Evolutionary conservation across 371 early-diverging fungal genomes (phyloP).

Genomic region (Umbelopsis sp.): DNA sequence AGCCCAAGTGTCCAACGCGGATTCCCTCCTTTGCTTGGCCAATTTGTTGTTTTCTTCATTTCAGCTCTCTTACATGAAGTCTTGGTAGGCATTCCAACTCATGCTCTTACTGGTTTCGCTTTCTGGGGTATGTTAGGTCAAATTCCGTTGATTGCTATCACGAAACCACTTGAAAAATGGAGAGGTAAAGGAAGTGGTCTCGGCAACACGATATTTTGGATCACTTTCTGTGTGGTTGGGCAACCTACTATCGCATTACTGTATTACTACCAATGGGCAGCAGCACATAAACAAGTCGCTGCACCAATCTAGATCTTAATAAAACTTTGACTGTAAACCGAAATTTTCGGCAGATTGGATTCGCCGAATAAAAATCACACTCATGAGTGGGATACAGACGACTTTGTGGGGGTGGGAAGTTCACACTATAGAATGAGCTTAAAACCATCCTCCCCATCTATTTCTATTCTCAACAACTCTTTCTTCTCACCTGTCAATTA

Average conservation of each 20-base stretch:
- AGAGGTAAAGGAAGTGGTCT: constrained; percentile 77
- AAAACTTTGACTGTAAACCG: too few species aligned
- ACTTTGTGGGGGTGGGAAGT: constrained; percentile 18
- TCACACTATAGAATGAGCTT: constrained; percentile 9
- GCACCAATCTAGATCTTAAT: constrained; percentile 1
- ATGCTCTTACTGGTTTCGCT: constrained; percentile 79
- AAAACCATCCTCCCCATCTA: constrained; percentile 9
- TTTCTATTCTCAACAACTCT: neutral
- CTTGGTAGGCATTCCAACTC: constrained; percentile 84
- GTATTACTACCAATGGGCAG: constrained; percentile 84
- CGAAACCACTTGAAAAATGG: constrained; percentile 66
- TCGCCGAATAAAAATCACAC: neutral
- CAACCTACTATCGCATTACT: constrained; percentile 83
- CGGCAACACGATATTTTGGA: constrained; percentile 92
- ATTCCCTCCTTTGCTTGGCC: constrained; percentile 55
- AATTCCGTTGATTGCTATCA: constrained; percentile 82
- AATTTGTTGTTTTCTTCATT: constrained; percentile 73
- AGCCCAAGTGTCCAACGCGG: constrained; percentile 52
- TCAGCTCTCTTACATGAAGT: constrained; percentile 89
- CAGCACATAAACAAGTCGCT: constrained; percentile 35
- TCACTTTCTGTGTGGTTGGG: constrained; percentile 83
- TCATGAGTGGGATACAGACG: neutral
- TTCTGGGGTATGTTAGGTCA: constrained; percentile 91
- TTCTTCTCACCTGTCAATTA: constrained; percentile 15
- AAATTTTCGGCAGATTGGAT: neutral